Evolutionary conservation across 768 basidiomycete species (phyloP), one percentile per base, ranked within the genome.

Genomic region (Mycena chlorophos): DNA sequence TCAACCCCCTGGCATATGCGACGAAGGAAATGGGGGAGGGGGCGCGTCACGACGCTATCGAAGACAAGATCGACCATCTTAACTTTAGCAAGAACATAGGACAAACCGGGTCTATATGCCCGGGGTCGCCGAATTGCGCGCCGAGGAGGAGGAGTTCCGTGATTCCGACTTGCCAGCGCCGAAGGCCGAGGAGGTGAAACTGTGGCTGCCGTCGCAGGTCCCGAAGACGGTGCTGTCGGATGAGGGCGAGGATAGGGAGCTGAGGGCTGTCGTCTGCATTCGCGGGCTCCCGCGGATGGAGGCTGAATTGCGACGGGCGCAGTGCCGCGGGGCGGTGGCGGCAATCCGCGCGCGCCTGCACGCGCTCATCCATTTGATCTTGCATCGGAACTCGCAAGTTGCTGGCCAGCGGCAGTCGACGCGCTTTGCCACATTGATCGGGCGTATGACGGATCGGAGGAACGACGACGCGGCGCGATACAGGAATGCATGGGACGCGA

Each of bases 1-100:
- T 67, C 5, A 73, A 75, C 52, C 50, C 55, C 0, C 45, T 61
- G 2, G 63, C 66, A 0, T 57, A 52, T 2, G 66, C 66, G 29
- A 73, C 70, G 0, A 64, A 65, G 16, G 71, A 75, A 22, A 74
- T 71, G 71, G 65, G 63, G 0, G 64, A 65, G 0, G 67, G 68
- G 0, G 31, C 52, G 2, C 55, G 63, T 0, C 39, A 57, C 1
- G 69, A 70, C 20, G 66, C 66, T 0, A 28, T 75, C 2, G 67
- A 74, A 26, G 69, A 72, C 40, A 37, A 52, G 1, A 43, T 54
- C 3, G 58, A 62, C 0, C 63, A 65, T 29, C 38, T 38, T 14
- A 68, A 75, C 34, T 71, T 65, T 65, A 58, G 58, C 13, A 75
- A 72, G 23, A 8, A 64, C 0, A 34, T 58, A 4, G 37, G 26